Percentiles rank a stretch among this genome's conserved stretches.
phyloP scores from a whole-genome alignment of 2,329 filamentous ascomycete species.

The Penicillium sp. region DNA sequence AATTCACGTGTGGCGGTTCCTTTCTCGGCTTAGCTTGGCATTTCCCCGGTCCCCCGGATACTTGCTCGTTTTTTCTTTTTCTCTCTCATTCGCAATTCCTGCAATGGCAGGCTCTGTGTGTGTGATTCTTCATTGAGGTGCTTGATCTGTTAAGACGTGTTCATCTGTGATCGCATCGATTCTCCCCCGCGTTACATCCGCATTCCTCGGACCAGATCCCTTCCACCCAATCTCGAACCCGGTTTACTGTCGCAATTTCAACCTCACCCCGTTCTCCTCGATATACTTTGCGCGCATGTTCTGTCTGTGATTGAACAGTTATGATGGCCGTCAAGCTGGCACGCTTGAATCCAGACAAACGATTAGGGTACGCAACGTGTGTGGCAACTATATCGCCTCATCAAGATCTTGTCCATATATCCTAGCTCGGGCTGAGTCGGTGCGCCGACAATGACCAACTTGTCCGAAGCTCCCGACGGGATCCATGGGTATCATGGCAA shows the following conservation, averaged over 20 bases:
- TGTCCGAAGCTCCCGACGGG: conserved; percentile 30
- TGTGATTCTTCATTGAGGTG: neutral
- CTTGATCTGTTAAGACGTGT: neutral
- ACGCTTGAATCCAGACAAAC: conserved; percentile 9
- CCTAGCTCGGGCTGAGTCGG: neutral
- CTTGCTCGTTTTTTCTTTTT: conserved; percentile 1
- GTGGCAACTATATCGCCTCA: conserved; percentile 4
- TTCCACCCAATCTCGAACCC: neutral
- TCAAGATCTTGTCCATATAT: neutral
- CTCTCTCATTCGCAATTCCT: neutral
- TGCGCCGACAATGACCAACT: conserved; percentile 8
- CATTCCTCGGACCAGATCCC: conserved; percentile 6
- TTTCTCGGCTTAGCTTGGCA: conserved; percentile 11
- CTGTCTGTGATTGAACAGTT: neutral
- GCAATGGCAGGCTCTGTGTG: neutral
- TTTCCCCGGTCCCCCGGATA: conserved; percentile 1
- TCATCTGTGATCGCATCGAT: neutral
- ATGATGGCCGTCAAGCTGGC: conserved; percentile 18
- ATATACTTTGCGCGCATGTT: conserved; percentile 10
- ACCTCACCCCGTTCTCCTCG: neutral
- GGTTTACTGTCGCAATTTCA: neutral
- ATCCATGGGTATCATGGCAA: conserved; percentile 29
- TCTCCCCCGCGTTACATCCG: conserved; percentile 8
- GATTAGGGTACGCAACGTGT: conserved; percentile 6
- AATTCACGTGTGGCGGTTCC: conserved; percentile 10